Base-by-base conservation (phyloP, 768 basidiomycete genomes). In the Trametes elegans region DNA sequence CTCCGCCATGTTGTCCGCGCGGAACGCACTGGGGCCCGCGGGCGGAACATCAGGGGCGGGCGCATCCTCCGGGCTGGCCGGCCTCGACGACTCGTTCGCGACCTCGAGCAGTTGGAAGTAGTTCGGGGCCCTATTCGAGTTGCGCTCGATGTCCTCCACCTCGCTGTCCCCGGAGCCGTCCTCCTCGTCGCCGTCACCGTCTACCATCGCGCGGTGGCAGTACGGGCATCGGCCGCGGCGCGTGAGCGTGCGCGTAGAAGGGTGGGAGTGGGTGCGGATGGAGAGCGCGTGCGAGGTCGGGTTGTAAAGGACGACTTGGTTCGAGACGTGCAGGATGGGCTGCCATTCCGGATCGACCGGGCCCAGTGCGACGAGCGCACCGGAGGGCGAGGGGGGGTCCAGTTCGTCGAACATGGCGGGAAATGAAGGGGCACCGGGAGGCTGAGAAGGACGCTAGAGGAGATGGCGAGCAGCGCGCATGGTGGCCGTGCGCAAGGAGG, bases 251-350 rank as follows among this genome's bases (percentile, higher is more conserved):
- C 42, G 49, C 5, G 53, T 40, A 56, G 60, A 14, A 2, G 52
- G 45, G 34, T 50, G 65, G 28, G 71, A 40, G 28, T 66, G 66
- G 16, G 57, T 71, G 39, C 75, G 76, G 54, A 91, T 86, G 16
- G 90, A 80, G 19, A 94, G 73, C 2, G 91, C 90, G 65, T 93
- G 91, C 1, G 87, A 91, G 2, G 80, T 85, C 0, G 92, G 85
- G 66, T 94, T 90, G 73, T 93, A 94, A 7, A 93, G 77, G 14
- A 94, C 92, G 31, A 93, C 85, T 64, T 93, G 90, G 69, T 90
- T 88, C 0, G 88, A 85, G n/a, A 80, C 79, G 41, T 90, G 90
- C 16, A 92, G 75, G 57, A 93, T 90, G 1, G 90, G 85, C 49
- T 80, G 87, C 90, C 90, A 93, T 53, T 83, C 73, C 0, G 61